Percentiles rank a stretch among this genome's conserved stretches.
These are phyloP conservation scores for Trichocladium uniseriatum DNA, from an alignment of 495 filamentous ascomycete genomes.

Conservation along the genomic window DNA sequence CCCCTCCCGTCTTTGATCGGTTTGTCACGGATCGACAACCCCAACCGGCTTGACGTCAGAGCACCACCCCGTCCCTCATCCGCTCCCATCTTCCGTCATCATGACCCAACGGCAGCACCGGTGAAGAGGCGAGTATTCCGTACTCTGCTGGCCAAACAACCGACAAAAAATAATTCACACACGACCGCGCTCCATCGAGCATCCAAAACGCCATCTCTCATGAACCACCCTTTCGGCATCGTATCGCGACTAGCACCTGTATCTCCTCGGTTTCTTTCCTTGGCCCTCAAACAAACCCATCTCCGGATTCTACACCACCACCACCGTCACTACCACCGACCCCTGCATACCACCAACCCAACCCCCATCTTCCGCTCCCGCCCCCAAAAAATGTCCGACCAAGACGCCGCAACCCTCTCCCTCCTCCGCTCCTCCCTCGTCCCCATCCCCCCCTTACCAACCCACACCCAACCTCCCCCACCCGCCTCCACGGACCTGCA, in stretches of 20 bases:
- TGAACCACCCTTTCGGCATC: background rate
- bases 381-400: conserved; percentile 2
- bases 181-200: background rate
- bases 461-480: background rate
- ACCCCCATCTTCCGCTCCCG: background rate
- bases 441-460: conserved; percentile 5
- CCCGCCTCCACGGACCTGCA: no score
- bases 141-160: no score
- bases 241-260: background rate
- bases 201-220: background rate
- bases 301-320: background rate
- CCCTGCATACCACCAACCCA: background rate
- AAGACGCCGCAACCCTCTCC: background rate
- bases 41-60: background rate
- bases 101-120: background rate
- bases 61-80: background rate
- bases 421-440: conserved; percentile 5
- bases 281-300: background rate
- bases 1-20: no score
- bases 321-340: background rate
- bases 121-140: background rate
- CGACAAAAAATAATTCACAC: no score
- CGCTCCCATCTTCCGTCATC: background rate
- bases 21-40: background rate
- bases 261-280: background rate